phyloP scores from a whole-genome alignment of 805 yeast genomes.

The Candida vaughaniae region DNA sequence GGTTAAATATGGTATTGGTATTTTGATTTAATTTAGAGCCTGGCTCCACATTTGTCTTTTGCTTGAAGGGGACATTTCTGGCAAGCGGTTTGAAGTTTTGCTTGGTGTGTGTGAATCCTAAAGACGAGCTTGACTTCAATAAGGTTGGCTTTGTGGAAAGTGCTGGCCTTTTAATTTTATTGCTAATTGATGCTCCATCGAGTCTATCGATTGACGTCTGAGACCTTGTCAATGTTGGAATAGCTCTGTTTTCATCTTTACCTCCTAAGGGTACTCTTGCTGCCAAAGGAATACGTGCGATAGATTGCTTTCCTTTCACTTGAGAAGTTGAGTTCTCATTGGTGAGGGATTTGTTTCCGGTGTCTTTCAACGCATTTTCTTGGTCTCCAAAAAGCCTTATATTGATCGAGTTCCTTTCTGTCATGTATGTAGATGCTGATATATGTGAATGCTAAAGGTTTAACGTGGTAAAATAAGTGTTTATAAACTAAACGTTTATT shows the following conservation, averaged over 20 bases:
- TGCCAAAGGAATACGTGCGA: background rate
- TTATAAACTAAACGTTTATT: too few relatives aligned
- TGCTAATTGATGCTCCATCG: background rate
- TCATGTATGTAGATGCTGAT: too few relatives aligned
- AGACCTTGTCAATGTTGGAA: conserved; percentile 31
- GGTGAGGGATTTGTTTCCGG: background rate
- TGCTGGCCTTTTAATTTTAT: conserved; percentile 1
- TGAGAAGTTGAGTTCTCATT: conserved; percentile 5
- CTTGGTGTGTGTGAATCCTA: conserved; percentile 30
- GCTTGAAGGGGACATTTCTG: background rate
- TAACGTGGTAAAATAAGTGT: too few relatives aligned
- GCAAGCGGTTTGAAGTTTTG: background rate
- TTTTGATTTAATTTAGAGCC: background rate
- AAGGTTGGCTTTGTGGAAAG: conserved; percentile 23
- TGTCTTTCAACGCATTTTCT: conserved; percentile 1
- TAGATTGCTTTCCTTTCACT: conserved; percentile 2
- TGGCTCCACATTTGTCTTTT: conserved; percentile 2
- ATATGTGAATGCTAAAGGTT: too few relatives aligned
- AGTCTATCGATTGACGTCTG: conserved; percentile 20
- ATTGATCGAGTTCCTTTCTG: background rate
- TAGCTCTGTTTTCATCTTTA: conserved; percentile 31
- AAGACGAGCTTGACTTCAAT: conserved; percentile 34
- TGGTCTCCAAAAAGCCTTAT: background rate
- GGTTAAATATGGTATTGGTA: conserved; percentile 14
- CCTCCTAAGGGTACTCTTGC: conserved; percentile 40